phyloP scores from a whole-genome alignment of 164 flowering plant genomes.

The Nelumbo lutea region DNA sequence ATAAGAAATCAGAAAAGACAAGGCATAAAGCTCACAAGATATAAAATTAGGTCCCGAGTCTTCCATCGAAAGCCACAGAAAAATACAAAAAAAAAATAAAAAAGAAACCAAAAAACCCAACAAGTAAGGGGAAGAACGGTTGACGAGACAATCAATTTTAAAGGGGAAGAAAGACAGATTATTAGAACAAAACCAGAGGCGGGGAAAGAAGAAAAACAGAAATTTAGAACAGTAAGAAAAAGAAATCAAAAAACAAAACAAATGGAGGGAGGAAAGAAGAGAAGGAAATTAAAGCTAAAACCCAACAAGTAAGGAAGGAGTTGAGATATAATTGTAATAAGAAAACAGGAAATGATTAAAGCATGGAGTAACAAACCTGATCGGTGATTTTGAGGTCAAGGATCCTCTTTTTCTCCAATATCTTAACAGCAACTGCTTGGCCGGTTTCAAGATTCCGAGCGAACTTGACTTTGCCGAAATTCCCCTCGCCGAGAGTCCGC shows the following conservation, averaged over 20 bases:
- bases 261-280: not conserved
- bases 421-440: conserved; percentile 65
- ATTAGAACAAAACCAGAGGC: too few relatives aligned
- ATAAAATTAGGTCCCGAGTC: too few relatives aligned
- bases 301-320: not conserved
- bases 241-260: too few relatives aligned
- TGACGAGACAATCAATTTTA: too few relatives aligned
- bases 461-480: conserved; percentile 82
- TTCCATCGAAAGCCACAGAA: not conserved
- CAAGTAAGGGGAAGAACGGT: too few relatives aligned
- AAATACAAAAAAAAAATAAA: conserved; percentile 2
- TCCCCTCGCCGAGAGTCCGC: conserved; percentile 78
- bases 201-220: too few relatives aligned
- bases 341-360: not conserved
- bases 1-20: too few relatives aligned
- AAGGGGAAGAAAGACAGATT: too few relatives aligned
- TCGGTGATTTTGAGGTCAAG: conserved; percentile 56
- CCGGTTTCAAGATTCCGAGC: conserved; percentile 64
- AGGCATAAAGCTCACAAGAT: too few relatives aligned
- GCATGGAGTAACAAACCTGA: conserved; percentile 39
- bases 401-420: conserved; percentile 61
- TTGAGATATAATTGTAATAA: not conserved
- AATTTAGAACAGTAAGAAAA: too few relatives aligned
- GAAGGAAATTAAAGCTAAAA: not conserved
- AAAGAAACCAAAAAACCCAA: not conserved